These are phyloP conservation scores for Tetrapisispora taiwanensis DNA, from an alignment of 805 yeast genomes.

Conservation along the genomic window DNA sequence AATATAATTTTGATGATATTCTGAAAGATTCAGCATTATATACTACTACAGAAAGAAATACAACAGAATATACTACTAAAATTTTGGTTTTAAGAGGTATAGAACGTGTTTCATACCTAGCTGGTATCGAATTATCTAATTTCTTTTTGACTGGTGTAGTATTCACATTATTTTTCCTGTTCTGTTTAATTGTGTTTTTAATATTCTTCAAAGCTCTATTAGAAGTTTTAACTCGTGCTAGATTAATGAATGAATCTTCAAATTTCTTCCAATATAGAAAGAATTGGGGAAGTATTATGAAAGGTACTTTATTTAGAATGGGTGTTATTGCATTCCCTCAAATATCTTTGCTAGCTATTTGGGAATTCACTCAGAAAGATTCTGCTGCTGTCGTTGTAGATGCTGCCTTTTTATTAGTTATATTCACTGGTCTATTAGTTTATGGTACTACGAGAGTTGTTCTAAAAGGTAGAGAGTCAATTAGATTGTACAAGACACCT, in stretches of 20 bases:
- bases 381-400: slow-evolving; percentile 75
- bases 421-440: slow-evolving; percentile 47
- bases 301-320: slow-evolving; percentile 81
- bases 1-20: slow-evolving; percentile 39
- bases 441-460: slow-evolving; percentile 73
- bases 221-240: slow-evolving; percentile 52
- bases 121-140: slow-evolving; percentile 77
- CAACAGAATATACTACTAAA: slow-evolving; percentile 46
- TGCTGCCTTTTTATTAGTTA: slow-evolving; percentile 59
- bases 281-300: slow-evolving; percentile 75
- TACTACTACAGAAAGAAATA: slow-evolving; percentile 61
- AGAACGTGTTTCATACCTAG: slow-evolving; percentile 78
- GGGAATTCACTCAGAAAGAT: slow-evolving; percentile 81
- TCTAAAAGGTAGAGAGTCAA: slow-evolving; percentile 62
- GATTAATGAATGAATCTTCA: slow-evolving; percentile 43
- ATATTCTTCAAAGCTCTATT: slow-evolving; percentile 57
- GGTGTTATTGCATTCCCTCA: slow-evolving; percentile 83
- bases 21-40: slow-evolving; percentile 44
- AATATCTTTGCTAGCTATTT: slow-evolving; percentile 64
- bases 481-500: slow-evolving; percentile 70
- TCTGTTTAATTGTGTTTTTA: slow-evolving; percentile 45
- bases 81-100: slow-evolving; percentile 83
- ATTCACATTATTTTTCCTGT: slow-evolving; percentile 70
- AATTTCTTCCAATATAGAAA: slow-evolving; percentile 68
- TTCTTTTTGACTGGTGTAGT: slow-evolving; percentile 79